phyloP scores from a whole-genome alignment of 768 basidiomycete species.

The Amanita rubescens region DNA sequence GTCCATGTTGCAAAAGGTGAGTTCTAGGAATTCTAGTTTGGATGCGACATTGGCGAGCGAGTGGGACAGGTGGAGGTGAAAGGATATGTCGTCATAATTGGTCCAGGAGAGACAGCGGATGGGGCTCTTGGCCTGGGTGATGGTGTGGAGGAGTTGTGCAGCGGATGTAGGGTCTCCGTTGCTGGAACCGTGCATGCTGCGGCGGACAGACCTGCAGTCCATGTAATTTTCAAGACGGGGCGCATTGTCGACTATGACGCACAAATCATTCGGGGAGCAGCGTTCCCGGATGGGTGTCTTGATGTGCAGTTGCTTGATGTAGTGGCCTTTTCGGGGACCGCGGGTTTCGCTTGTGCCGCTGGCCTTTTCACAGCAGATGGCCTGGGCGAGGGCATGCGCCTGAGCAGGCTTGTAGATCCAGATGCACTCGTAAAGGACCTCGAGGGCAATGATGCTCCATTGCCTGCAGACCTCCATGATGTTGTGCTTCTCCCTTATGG shows the following conservation, averaged over 20 bases:
- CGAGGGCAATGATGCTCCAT: constrained; percentile 49
- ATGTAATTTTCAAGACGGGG: constrained; percentile 53
- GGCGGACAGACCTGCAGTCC: constrained; percentile 58
- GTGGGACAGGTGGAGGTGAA: constrained; percentile 47
- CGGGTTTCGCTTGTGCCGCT: neutral
- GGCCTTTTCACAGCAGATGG: constrained; percentile 20
- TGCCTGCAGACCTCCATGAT: constrained; percentile 47
- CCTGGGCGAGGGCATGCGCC: constrained; percentile 34
- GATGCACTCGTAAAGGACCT: constrained; percentile 58
- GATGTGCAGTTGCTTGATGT: constrained; percentile 60
- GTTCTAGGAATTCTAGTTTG: constrained; percentile 60
- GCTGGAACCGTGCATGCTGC: constrained; percentile 40
- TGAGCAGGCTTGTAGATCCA: constrained; percentile 56
- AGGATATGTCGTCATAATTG: constrained; percentile 58
- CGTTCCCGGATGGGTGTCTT: constrained; percentile 60
- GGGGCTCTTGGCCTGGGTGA: constrained; percentile 44
- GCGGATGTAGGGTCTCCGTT: constrained; percentile 33
- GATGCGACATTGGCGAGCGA: constrained; percentile 44
- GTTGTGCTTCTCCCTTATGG: constrained; percentile 42
- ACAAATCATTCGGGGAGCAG: constrained; percentile 59
- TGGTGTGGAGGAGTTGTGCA: constrained; percentile 50
- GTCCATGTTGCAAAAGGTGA: constrained; percentile 51
- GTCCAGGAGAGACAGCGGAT: constrained; percentile 63
- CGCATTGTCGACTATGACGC: constrained; percentile 61
- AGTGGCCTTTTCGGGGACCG: constrained; percentile 28